These are phyloP conservation scores for Trifolium pratense DNA, from an alignment of 306 rosid genomes.

Conservation along the genomic window DNA sequence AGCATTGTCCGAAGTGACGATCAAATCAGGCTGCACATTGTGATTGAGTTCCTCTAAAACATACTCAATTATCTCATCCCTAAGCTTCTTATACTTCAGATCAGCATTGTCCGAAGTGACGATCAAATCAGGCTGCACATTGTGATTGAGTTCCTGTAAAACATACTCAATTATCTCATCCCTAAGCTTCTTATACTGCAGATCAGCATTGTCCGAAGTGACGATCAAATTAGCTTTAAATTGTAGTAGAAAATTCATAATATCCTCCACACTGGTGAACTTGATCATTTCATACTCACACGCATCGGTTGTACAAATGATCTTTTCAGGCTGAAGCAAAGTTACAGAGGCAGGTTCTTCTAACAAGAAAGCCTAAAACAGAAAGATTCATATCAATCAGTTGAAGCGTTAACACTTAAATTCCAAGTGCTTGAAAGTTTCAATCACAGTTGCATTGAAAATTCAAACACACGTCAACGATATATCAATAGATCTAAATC, in stretches of 20 bases:
- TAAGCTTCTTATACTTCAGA: no score
- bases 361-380: slow-evolving; percentile 41
- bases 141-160: no score
- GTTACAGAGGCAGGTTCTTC: slow-evolving; percentile 38
- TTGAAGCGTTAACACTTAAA: slow-evolving; percentile 6
- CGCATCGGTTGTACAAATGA: background rate
- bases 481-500: background rate
- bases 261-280: slow-evolving; percentile 45
- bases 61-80: no score
- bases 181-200: no score
- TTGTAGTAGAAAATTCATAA: slow-evolving; percentile 44
- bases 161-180: no score
- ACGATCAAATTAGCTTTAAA: no score
- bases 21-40: no score
- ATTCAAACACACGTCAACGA: background rate
- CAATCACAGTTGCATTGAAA: background rate
- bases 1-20: slow-evolving; percentile 44
- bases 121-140: no score
- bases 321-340: slow-evolving; percentile 19
- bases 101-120: no score
- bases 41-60: no score
- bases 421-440: background rate
- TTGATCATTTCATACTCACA: slow-evolving; percentile 8
- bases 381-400: slow-evolving; percentile 11
- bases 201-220: no score